Evolutionary conservation across 257 asterid species (phyloP).

Genomic region (Pogostemon cablin): DNA sequence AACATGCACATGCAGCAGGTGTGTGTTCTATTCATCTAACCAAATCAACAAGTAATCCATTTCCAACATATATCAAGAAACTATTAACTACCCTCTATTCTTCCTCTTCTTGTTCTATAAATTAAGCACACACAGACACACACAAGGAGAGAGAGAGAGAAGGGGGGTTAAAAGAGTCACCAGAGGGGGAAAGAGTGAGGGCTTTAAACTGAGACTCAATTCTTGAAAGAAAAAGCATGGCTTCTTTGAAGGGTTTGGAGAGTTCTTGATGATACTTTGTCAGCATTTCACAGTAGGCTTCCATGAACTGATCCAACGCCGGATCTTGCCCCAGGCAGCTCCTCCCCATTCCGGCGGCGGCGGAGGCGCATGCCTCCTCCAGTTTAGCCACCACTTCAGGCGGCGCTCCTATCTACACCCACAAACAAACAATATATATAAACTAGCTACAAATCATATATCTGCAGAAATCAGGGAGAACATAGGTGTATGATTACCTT

Average conservation of each 20-base stretch:
- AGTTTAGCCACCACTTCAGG: conserved; percentile 88
- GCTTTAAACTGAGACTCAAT: conserved; percentile 81
- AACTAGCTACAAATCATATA: too few relatives aligned
- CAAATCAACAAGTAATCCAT: conserved; percentile 39
- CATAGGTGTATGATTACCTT: conserved; percentile 47
- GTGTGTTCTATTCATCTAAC: conserved; percentile 30
- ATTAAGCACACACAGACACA: conserved; percentile 2
- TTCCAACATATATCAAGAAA: too few relatives aligned
- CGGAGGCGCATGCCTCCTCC: conserved; percentile 75
- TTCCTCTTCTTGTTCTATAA: too few relatives aligned
- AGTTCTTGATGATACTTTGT: conserved; percentile 84
- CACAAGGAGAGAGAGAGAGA: conserved; percentile 22
- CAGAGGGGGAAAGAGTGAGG: conserved; percentile 59
- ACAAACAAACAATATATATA: too few relatives aligned
- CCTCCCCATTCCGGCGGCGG: conserved; percentile 44
- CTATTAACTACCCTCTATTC: too few relatives aligned
- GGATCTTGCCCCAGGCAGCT: conserved; percentile 80
- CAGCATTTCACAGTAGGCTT: conserved; percentile 96
- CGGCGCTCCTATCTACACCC: conserved; percentile 93
- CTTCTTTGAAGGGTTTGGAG: conserved; percentile 89
- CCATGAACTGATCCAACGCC: conserved; percentile 93
- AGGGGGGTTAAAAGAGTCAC: conserved; percentile 31
- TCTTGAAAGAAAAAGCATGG: conserved; percentile 87
- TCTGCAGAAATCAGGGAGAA: too few relatives aligned
- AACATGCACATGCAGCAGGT: conserved; percentile 59